These are phyloP conservation scores for Trichocladium antarcticum DNA, from an alignment of 495 filamentous ascomycete species.

Conservation along the genomic window DNA sequence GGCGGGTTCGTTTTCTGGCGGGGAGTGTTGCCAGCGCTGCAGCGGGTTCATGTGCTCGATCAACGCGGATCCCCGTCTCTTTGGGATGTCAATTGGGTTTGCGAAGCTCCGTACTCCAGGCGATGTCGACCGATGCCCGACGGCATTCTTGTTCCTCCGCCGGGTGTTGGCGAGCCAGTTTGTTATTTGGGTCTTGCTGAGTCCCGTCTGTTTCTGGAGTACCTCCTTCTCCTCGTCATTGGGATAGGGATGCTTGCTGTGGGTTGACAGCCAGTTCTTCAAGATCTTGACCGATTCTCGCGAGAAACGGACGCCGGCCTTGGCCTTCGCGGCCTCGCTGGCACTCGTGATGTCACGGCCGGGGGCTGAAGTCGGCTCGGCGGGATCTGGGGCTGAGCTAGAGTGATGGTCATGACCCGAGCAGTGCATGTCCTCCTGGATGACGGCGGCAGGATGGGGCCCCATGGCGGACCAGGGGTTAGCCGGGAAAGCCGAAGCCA, in stretches of 20 bases:
- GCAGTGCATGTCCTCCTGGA: conserved; percentile 34
- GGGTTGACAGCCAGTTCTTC: conserved; percentile 65
- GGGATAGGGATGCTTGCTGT: conserved; percentile 69
- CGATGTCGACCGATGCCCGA: conserved; percentile 45
- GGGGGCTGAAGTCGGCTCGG: conserved; percentile 1
- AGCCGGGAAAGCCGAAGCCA: conserved; percentile 27
- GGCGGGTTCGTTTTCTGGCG: conserved; percentile 79
- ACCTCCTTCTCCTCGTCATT: conserved; percentile 69
- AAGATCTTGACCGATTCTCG: conserved; percentile 61
- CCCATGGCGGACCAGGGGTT: conserved; percentile 39
- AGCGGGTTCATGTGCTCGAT: conserved; percentile 64
- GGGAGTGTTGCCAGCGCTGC: conserved; percentile 77
- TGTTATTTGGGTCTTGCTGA: conserved; percentile 64
- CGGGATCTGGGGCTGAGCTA: conserved; percentile 32
- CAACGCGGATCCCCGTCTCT: conserved; percentile 33
- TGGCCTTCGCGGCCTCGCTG: conserved; percentile 26
- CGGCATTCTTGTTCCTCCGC: conserved; percentile 56
- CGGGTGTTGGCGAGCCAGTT: conserved; percentile 86
- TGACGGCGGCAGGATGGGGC: conserved; percentile 33
- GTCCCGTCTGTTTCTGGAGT: conserved; percentile 58
- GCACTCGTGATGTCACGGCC: conserved; percentile 27
- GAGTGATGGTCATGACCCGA: conserved; percentile 28
- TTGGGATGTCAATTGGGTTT: conserved; percentile 59
- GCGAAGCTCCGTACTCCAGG: conserved; percentile 43
- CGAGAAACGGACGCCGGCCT: conserved; percentile 54